Evolutionary conservation across 2,329 filamentous ascomycete genomes (phyloP).

Genomic region (Neoscytalidium dimidiatum): DNA sequence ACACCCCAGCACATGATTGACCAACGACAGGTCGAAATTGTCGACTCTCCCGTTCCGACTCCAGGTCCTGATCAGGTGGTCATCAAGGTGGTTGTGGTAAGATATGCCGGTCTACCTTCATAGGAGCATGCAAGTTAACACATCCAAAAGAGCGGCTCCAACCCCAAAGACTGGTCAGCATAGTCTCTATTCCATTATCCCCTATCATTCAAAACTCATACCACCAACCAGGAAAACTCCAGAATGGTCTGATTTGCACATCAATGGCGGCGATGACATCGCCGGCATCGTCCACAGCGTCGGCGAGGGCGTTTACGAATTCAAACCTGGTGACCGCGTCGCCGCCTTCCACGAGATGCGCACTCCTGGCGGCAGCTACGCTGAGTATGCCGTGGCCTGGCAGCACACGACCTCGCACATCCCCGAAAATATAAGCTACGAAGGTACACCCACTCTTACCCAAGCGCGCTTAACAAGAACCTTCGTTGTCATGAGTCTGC

Average conservation of each 20-base stretch:
- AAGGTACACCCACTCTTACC: conserved; percentile 40
- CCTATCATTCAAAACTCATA: conserved; percentile 18
- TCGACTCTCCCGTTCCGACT: conserved; percentile 36
- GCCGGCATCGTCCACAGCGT: conserved; percentile 58
- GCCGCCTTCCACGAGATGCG: conserved; percentile 59
- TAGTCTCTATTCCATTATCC: conserved; percentile 8
- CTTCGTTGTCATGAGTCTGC: not conserved
- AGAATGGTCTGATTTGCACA: conserved; percentile 25
- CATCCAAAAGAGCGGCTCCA: conserved; percentile 32
- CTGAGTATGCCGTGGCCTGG: conserved; percentile 62
- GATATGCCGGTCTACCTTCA: not conserved
- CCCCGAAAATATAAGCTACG: conserved; percentile 51
- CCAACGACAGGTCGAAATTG: conserved; percentile 36
- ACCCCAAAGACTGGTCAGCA: conserved; percentile 52
- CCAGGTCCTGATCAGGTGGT: conserved; percentile 38
- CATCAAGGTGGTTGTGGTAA: conserved; percentile 39
- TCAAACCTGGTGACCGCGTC: conserved; percentile 59
- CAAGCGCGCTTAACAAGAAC: not conserved
- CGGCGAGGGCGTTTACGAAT: conserved; percentile 58
- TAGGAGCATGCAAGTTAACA: not conserved
- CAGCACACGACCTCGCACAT: conserved; percentile 60
- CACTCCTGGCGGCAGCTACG: conserved; percentile 55
- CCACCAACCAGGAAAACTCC: conserved; percentile 29
- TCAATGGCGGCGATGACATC: conserved; percentile 58
- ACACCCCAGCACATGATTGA: not conserved